Base-by-base conservation (phyloP, 2,329 filamentous ascomycete genomes). In the Nigrograna mackinnonii region DNA sequence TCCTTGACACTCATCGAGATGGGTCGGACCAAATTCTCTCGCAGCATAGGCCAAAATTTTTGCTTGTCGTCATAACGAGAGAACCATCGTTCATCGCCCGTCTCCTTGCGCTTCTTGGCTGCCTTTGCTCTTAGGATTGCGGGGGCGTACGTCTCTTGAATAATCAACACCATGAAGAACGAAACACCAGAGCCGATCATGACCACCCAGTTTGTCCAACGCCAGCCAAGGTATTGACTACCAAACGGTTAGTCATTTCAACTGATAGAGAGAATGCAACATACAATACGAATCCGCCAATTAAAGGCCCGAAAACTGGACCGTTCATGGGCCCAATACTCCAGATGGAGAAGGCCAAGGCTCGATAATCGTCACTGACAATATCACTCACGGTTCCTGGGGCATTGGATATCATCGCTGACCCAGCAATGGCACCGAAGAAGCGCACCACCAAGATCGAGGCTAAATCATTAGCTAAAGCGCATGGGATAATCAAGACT, bases 351-450 rank as follows among this genome's bases (percentile, higher is more conserved):
- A 96, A 89, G 31, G 86, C 86, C n/a, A 94, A 71, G 2, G 89
- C 89, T 13, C 91, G 83, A 57, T 87, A 83, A 36, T 95, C 83
- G 34, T 92, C 88, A 12, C 79, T 78, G n/a, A 89, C 84, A 37
- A 96, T 85, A 64, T 96, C 91, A 20, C 87, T 84, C 9, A 96
- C 80, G 6, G 85, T 89, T 2, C 91, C 91, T 0, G 91, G 89
- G 1, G 86, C 83, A 61, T 95, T 95, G 11, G 84, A 83, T 19
- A 96, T 84, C 82, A 95, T 87, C 31, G 87, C 89, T 5, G 88
- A 81, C 3, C 89, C 87, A 38, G 85, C 89, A 41, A 90, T 68
- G 6, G 85, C 86, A 21, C 83, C 85, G 50, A 94, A 82, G 64
- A 91, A 91, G 18, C 89, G 79, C 36, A 85, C 75, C 4, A 87